Percentiles rank a stretch among this genome's conserved stretches.
These are phyloP conservation scores for Pestalotiopsis fici DNA, from an alignment of 2,329 filamentous ascomycete genomes.

Conservation along the genomic window DNA sequence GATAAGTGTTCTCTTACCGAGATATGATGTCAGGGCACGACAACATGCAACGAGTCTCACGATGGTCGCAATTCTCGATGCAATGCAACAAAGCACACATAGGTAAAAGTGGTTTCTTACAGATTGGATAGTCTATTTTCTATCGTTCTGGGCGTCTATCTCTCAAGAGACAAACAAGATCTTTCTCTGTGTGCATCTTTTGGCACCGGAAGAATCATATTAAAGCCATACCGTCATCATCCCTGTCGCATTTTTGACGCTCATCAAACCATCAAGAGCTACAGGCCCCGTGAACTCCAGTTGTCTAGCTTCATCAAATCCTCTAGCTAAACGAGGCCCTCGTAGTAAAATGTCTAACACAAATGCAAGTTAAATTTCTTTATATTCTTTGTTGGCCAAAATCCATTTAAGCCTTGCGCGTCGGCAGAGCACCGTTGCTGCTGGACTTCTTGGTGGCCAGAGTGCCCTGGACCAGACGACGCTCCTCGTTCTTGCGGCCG, in stretches of 20 bases:
- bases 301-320: slow-evolving; percentile 11
- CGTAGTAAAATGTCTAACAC: slow-evolving; percentile 10
- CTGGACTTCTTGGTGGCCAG: slow-evolving; percentile 31
- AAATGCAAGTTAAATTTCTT: slow-evolving; percentile 6
- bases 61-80: not conserved
- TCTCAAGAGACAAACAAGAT: not conserved
- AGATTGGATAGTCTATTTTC: slow-evolving; percentile 7
- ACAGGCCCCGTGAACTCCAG: slow-evolving; percentile 12
- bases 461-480: slow-evolving; percentile 54
- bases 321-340: slow-evolving; percentile 7
- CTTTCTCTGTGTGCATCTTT: slow-evolving; percentile 2
- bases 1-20: not conserved
- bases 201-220: slow-evolving; percentile 4
- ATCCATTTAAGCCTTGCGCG: slow-evolving; percentile 16
- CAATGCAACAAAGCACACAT: not conserved
- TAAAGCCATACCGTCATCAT: slow-evolving; percentile 16
- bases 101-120: not conserved
- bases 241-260: slow-evolving; percentile 16
- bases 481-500: slow-evolving; percentile 67
- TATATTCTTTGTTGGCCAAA: not conserved
- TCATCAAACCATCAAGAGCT: slow-evolving; percentile 12
- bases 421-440: slow-evolving; percentile 23
- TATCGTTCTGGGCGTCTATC: slow-evolving; percentile 3
- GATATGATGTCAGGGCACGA: not conserved
- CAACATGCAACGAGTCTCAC: not conserved